Percentiles rank a stretch among this genome's conserved stretches.
Conservation (phyloP, 257 asterid genomes). For the Forsythia viridissima region DNA sequence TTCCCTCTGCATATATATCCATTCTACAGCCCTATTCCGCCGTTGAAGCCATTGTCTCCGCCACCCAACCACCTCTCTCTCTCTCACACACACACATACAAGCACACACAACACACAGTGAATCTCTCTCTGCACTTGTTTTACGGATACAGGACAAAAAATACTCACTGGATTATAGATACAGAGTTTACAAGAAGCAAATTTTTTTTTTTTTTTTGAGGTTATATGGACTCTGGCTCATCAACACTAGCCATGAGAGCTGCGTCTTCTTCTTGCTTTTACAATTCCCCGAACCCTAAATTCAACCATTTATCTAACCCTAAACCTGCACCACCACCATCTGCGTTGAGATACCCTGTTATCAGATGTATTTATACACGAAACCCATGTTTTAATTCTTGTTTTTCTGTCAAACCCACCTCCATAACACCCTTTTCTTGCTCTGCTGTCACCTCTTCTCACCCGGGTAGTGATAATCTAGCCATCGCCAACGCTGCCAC, state of each 20-base stretch:
- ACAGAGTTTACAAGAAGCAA: not conserved
- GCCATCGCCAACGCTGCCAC: slow-evolving; percentile 20
- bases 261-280: slow-evolving; percentile 41
- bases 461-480: slow-evolving; percentile 27
- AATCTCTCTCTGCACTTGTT: not conserved
- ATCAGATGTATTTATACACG: slow-evolving; percentile 40
- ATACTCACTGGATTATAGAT: not conserved
- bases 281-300: slow-evolving; percentile 36
- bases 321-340: no score
- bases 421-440: slow-evolving; percentile 38
- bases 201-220: not conserved
- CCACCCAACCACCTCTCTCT: not conserved
- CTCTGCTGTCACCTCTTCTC: slow-evolving; percentile 51
- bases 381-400: slow-evolving; percentile 28
- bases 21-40: slow-evolving; percentile 5
- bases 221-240: slow-evolving; percentile 48
- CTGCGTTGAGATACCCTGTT: slow-evolving; percentile 15
- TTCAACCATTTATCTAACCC: slow-evolving; percentile 22
- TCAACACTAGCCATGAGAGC: slow-evolving; percentile 39
- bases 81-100: not conserved
- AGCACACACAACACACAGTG: not conserved
- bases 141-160: slow-evolving; percentile 2
- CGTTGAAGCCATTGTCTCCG: slow-evolving; percentile 7
- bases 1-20: slow-evolving; percentile 1
- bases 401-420: slow-evolving; percentile 25